Base-by-base conservation (phyloP, 2,329 filamentous ascomycete species). In the Pseudogymnoascus sp. region DNA sequence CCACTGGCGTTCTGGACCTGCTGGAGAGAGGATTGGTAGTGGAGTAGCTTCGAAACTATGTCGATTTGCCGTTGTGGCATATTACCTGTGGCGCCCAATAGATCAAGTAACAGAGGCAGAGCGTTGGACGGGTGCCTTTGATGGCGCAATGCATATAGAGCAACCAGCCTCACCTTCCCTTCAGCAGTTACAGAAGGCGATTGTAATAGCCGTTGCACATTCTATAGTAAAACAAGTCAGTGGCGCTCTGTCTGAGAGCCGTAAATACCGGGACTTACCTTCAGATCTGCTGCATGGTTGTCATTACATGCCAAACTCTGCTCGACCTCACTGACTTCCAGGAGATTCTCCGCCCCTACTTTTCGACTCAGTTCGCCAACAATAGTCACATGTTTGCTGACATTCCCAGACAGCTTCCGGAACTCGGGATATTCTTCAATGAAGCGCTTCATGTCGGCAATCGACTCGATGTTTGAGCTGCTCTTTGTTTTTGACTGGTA, bases 371-470 rank as follows among this genome's bases (percentile, higher is more conserved):
- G 81, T 72, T 99, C 95, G 0, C 92, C 92, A 22, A 99, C 94
- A 22, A 99, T 79, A 0, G 94, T 96, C 63, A 99, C 95, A 73
- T 99, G 94, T 73, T 99, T 99, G 77, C 92, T 97, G 61, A 99
- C 94, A 69, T 99, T 99, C 38, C 94, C 92, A 1, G 94, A 97
- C 1, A 99, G 84, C 71, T 97, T 96, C 63, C 94, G 87, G 75
- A 99, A 99, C 73, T 99, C 94, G 2, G 94, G 94, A 72, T 97
- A 99, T 71, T 99, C 94, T 75, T 99, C 94, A 62, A 99, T 95
- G 70, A 99, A 99, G 45, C 92, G 90, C 75, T 99, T 99, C 95
- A 99, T 99, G 73, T 99, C 94, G 62, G 89, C 83, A 72, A 99
- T 97, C 14, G 93, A 97, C 72, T 99, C 94, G 64, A 99, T 92